Base-by-base conservation (phyloP, 805 yeast genomes). In the Candida sithepensis region DNA sequence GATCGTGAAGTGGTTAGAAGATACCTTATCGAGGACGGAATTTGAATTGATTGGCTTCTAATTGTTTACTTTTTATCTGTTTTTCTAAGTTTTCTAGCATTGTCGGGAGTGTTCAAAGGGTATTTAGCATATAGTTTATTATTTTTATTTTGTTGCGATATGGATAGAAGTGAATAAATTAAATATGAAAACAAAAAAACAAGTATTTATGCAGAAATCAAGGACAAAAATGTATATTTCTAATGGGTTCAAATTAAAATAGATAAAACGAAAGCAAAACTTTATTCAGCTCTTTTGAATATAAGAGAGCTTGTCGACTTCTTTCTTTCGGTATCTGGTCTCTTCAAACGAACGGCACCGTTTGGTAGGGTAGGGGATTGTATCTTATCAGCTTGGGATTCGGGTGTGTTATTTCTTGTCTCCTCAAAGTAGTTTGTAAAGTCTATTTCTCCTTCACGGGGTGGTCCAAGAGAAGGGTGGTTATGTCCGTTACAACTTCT, bases 1-100 rank as follows among this genome's bases (percentile, higher is more conserved):
- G 92, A 88, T 10, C 96, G 96, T 49, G 96, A 88, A 52, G 79
- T 90, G 44, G 70, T 91, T 42, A 63, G 78, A 56, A 56, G 72
- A 39, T 75, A 74, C 53, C 56, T 42, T 14, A 42, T 54, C 20
- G 46, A 50, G 37, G 28, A 20, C 3, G 18, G 9, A 18, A 26
- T 22, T 24, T 39, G 24, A 41, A 34, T 34, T 6, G 28, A 24
- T 24, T 10, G 28, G 28, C 10, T 24, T 7, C 28, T 24, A 24
- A 6, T 24, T 24, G n/a, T n/a, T n/a, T n/a, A n/a, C 10, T 24
- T 10, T 24, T 24, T 24, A 7, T 24, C 28, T 24, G 28, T 24
- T 24, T 24, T 24, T 24, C 10, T 24, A 7, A 7, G 28, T 10
- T 24, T 10, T 24, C 10, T 24, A 7, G 28, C 10, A 7, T 24